phyloP scores from a whole-genome alignment of 768 basidiomycete species.

The Coprinopsis marcescibilis region DNA sequence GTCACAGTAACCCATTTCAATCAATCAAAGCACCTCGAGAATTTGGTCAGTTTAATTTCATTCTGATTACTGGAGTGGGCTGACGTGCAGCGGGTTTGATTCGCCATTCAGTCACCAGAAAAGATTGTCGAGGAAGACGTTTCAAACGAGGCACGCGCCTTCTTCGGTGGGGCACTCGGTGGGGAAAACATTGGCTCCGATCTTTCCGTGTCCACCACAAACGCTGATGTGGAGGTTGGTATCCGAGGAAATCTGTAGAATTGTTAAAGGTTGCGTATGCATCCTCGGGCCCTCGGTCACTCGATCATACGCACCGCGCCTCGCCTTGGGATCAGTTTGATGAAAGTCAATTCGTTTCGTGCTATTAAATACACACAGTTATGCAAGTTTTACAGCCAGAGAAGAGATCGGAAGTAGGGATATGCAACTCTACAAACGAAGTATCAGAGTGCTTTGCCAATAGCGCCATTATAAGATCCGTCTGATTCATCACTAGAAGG shows the following conservation, averaged over 20 bases:
- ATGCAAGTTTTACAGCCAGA: too few species aligned
- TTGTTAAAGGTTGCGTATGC: background rate
- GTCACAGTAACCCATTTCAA: slow-evolving; percentile 34
- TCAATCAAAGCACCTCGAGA: slow-evolving; percentile 26
- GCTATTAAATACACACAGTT: too few species aligned
- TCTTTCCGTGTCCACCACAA: slow-evolving; percentile 5
- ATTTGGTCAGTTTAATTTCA: slow-evolving; percentile 23
- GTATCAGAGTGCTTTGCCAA: background rate
- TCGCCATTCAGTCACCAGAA: slow-evolving; percentile 12
- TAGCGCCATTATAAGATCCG: slow-evolving; percentile 1
- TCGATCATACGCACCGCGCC: too few species aligned
- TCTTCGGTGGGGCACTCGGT: slow-evolving; percentile 31
- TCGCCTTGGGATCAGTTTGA: too few species aligned
- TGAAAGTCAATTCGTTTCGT: too few species aligned
- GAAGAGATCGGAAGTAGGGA: too few species aligned
- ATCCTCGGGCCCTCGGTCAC: too few species aligned
- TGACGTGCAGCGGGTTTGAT: too few species aligned
- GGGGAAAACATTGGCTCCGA: background rate
- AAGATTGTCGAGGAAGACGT: slow-evolving; percentile 19
- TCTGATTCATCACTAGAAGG: background rate
- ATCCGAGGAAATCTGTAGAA: background rate
- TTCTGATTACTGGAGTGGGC: too few species aligned
- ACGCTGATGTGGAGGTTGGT: background rate
- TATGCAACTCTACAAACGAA: too few species aligned
- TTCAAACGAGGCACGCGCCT: slow-evolving; percentile 26